These are phyloP conservation scores for Mortierella sp. DNA, from an alignment of 371 early-diverging fungal species.

Conservation along the genomic window DNA sequence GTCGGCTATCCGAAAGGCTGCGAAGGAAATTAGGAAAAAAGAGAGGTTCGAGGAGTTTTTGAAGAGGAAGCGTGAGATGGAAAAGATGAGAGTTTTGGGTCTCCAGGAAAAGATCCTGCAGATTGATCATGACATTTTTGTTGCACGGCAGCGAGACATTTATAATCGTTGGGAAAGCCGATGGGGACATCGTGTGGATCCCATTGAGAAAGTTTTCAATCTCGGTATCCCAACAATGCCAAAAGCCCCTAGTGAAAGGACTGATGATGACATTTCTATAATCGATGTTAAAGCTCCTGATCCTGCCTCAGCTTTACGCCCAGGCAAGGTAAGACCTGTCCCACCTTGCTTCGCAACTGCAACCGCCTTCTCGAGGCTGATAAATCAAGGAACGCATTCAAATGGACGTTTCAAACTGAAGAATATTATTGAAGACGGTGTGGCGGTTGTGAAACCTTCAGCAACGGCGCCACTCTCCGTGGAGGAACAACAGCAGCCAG, in stretches of 20 bases:
- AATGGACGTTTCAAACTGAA: constrained; percentile 24
- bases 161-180: constrained; percentile 32
- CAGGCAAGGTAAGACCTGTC: constrained; percentile 39
- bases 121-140: constrained; percentile 5
- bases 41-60: background rate
- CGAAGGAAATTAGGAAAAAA: background rate
- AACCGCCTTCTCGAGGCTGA: constrained; percentile 26
- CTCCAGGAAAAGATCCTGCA: constrained; percentile 10
- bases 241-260: background rate
- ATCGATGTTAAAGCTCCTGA: constrained; percentile 7
- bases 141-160: constrained; percentile 18
- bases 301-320: constrained; percentile 7
- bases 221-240: constrained; percentile 35
- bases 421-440: constrained; percentile 1
- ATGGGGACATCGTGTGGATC: constrained; percentile 31
- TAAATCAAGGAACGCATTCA: constrained; percentile 20
- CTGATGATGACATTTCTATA: background rate
- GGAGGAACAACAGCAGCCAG: constrained; percentile 29
- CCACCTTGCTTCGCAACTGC: constrained; percentile 45
- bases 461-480: constrained; percentile 9
- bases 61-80: background rate
- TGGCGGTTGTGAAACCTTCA: background rate
- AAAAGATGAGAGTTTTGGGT: background rate
- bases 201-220: constrained; percentile 47
- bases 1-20: constrained; percentile 15